Base-by-base conservation (phyloP, 225 moss, liverwort and hornwort genomes). In the Anthoceros angustus region DNA sequence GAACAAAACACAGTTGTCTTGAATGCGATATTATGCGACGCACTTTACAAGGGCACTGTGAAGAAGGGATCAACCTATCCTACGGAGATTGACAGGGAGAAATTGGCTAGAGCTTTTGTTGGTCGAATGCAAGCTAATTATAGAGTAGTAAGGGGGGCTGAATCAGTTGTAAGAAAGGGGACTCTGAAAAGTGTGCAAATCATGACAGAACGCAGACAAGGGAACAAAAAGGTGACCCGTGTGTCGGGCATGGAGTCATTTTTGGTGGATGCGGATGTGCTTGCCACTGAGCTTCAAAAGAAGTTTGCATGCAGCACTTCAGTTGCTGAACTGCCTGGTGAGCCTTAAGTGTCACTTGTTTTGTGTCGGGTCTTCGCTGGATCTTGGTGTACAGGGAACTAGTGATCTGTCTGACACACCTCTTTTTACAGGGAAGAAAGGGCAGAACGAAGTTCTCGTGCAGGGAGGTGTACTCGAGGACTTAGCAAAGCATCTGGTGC, bases 161-260 rank as follows among this genome's bases (percentile, higher is more conserved):
- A 66, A 21, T 66, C 66, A 12, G 41, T 42, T 42, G 66, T 66
- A 14, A 41, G 66, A 12, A 66, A 66, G 41, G 66, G 66, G 7
- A 41, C 23, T 5, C 23, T 66, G 41, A 66, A 66, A 41, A 66
- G 66, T 66, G 66, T 66, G 12, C 66, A 66, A 16, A 66, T 66
- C 14, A 39, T 66, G 39, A 66, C 66, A 40, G 66, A 66, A 43
- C 40, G 66, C 40, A 39, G 66, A 4, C 66, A 66, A 41, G 66
- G 66, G n/a, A 66, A 66, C n/a, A 66, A 66, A 41, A 66, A 66
- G 43, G 66, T 66, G 41, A 66, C 66, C 14, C 66, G 66, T 42
- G 40, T 66, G 23, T 40, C 66, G 9, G 66, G 66, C 66, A 66
- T 42, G 39, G 66, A 66, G 66, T 66, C 66, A 5, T 66, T 66